These are phyloP conservation scores for Echria macrotheca DNA, from an alignment of 495 filamentous ascomycete species.

Conservation along the genomic window DNA sequence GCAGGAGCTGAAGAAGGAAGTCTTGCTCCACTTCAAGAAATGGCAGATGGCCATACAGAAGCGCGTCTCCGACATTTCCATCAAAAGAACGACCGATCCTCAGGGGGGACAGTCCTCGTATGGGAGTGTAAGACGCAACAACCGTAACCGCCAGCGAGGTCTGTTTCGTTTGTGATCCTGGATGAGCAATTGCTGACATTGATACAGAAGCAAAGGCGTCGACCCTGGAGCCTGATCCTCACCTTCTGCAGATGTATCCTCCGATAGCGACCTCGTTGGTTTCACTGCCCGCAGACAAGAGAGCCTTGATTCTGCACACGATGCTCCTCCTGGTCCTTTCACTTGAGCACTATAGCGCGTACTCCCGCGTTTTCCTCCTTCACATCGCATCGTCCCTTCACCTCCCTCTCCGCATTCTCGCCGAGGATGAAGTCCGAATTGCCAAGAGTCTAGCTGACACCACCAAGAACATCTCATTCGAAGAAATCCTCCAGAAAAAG, in stretches of 20 bases:
- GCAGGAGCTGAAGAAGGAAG: slow-evolving; percentile 41
- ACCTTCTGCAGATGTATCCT: slow-evolving; percentile 38
- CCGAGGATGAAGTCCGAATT: slow-evolving; percentile 68
- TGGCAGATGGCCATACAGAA: slow-evolving; percentile 37
- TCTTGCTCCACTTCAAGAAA: slow-evolving; percentile 37
- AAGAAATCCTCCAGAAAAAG: slow-evolving; percentile 61
- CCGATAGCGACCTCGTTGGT: slow-evolving; percentile 39
- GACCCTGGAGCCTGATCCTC: slow-evolving; percentile 32
- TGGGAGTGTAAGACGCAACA: slow-evolving; percentile 4
- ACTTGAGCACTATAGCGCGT: slow-evolving; percentile 72
- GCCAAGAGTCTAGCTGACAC: slow-evolving; percentile 68
- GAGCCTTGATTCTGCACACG: slow-evolving; percentile 47
- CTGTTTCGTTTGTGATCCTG: neutral
- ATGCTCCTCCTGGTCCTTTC: slow-evolving; percentile 71
- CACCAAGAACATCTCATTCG: slow-evolving; percentile 62
- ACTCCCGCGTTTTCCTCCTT: slow-evolving; percentile 70
- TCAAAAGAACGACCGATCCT: slow-evolving; percentile 21
- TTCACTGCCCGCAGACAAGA: slow-evolving; percentile 38
- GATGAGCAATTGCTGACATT: slow-evolving; percentile 3
- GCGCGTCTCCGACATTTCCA: slow-evolving; percentile 37
- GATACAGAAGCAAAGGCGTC: slow-evolving; percentile 25
- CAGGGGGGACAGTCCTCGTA: slow-evolving; percentile 11
- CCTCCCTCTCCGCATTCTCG: slow-evolving; percentile 58
- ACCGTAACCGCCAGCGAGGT: slow-evolving; percentile 2
- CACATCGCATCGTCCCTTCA: slow-evolving; percentile 62